These are phyloP conservation scores for Trypanosoma boissoni DNA, from an alignment of 208 protist genomes.

Conservation along the genomic window DNA sequence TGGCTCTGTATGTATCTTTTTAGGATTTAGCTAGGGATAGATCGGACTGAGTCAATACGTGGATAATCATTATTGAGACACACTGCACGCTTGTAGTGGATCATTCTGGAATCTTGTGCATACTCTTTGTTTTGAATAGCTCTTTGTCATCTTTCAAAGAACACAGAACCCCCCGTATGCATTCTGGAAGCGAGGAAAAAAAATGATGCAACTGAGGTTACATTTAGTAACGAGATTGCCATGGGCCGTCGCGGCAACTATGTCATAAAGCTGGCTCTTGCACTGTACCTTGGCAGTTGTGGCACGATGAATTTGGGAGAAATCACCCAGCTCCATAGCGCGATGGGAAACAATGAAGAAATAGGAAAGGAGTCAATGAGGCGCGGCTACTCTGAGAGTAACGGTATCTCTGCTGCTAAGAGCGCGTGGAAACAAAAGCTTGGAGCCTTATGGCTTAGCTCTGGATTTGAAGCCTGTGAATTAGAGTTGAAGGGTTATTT, in stretches of 20 bases:
- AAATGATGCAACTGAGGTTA: too few relatives aligned
- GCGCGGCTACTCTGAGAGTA: constrained; percentile 4
- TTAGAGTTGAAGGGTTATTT: constrained; percentile 16
- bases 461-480: constrained; percentile 21
- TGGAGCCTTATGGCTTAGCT: constrained; percentile 8
- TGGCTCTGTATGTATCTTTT: too few relatives aligned
- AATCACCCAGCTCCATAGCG: constrained; percentile 19
- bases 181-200: too few relatives aligned
- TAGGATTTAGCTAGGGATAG: too few relatives aligned
- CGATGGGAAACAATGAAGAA: constrained; percentile 27
- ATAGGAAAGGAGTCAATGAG: constrained; percentile 28
- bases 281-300: constrained; percentile 30
- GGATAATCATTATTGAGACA: too few relatives aligned
- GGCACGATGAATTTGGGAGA: constrained; percentile 14
- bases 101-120: too few relatives aligned
- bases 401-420: background rate
- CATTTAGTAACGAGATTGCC: constrained; percentile 4
- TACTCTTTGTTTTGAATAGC: too few relatives aligned
- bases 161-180: too few relatives aligned
- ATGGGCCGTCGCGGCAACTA: constrained; percentile 31
- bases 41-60: too few relatives aligned
- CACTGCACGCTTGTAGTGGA: too few relatives aligned
- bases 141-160: too few relatives aligned
- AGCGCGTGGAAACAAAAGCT: constrained; percentile 11
- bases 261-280: constrained; percentile 44